phyloP scores from a whole-genome alignment of 2,329 filamentous ascomycete species.

The Conoideocrella luteorostrata region DNA sequence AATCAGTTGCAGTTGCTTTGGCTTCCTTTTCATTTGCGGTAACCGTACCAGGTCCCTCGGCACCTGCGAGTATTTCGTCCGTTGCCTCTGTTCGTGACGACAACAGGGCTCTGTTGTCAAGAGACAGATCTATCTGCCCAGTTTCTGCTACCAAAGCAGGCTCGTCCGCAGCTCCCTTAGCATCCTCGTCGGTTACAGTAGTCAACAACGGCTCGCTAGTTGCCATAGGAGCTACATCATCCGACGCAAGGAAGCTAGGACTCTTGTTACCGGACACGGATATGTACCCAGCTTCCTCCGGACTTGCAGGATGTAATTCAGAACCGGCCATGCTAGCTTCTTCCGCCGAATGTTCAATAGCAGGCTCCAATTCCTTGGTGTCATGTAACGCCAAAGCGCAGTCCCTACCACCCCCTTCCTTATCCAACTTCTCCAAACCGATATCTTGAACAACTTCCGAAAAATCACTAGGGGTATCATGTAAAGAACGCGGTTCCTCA shows the following conservation, averaged over 20 bases:
- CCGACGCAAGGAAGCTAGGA: no score
- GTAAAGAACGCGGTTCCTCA: constrained; percentile 33
- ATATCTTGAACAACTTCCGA: constrained; percentile 22
- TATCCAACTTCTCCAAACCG: constrained; percentile 20
- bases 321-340: no score
- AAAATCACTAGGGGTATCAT: constrained; percentile 33
- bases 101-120: neutral
- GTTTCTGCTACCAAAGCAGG: neutral
- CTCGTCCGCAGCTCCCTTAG: neutral
- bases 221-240: neutral
- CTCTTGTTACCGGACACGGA: no score
- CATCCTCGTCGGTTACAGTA: neutral
- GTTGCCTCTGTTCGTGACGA: neutral
- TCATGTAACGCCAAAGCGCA: constrained; percentile 1
- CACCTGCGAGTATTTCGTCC: neutral
- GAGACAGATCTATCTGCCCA: neutral
- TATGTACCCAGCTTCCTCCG: no score
- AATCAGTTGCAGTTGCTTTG: no score
- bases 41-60: neutral
- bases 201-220: neutral
- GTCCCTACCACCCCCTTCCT: constrained; percentile 14
- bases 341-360: neutral
- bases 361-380: neutral
- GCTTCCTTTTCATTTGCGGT: no score
- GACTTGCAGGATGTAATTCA: no score